Evolutionary conservation across 2,329 filamentous ascomycete species (phyloP).

Genomic region (Escovopsis weberi): DNA sequence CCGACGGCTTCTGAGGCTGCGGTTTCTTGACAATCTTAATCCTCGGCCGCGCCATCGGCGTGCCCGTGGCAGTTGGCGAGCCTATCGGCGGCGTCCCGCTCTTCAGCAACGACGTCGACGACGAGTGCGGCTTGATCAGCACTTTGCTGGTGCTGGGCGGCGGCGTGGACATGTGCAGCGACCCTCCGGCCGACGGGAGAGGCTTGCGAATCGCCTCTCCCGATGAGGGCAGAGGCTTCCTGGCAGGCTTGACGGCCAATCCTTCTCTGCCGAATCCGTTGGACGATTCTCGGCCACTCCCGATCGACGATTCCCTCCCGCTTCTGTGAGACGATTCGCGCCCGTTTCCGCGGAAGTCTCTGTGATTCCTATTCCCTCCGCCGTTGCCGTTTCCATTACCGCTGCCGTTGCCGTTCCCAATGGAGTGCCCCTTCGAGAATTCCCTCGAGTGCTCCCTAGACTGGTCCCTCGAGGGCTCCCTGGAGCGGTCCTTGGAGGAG

Average conservation of each 20-base stretch:
- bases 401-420: too few relatives aligned
- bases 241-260: constrained; percentile 19
- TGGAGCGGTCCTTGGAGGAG: constrained; percentile 10
- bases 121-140: constrained; percentile 11
- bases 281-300: too few relatives aligned
- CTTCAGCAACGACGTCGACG: constrained; percentile 11
- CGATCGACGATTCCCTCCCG: too few relatives aligned
- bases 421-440: too few relatives aligned
- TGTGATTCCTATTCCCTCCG: too few relatives aligned
- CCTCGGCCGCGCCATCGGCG: constrained; percentile 16
- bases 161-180: constrained; percentile 11
- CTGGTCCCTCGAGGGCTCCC: constrained; percentile 9
- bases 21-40: constrained; percentile 25
- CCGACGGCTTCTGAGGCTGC: constrained; percentile 11
- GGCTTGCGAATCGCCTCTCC: constrained; percentile 16
- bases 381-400: too few relatives aligned
- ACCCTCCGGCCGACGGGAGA: constrained; percentile 14
- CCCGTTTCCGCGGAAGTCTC: too few relatives aligned
- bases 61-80: constrained; percentile 9
- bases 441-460: constrained; percentile 13
- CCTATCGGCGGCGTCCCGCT: constrained; percentile 11
- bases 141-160: constrained; percentile 14
- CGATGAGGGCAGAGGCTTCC: constrained; percentile 15
- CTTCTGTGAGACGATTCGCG: too few relatives aligned
- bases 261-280: background rate